Conservation (phyloP, 345 rosid species). For the Hypericum androsaemum region DNA sequence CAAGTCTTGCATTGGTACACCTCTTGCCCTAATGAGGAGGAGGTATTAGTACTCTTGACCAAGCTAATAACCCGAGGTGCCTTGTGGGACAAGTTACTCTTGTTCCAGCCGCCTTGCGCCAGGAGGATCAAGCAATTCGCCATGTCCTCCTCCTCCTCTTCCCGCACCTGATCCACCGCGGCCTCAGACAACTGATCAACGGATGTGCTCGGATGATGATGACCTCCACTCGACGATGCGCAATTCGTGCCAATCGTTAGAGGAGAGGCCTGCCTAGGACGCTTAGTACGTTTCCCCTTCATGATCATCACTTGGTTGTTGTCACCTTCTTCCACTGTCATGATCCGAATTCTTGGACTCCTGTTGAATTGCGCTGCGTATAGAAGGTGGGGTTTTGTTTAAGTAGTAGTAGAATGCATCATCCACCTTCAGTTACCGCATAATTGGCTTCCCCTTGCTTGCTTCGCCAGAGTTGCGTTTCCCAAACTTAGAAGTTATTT, state of each 20-base stretch:
- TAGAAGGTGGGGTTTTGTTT: slow-evolving; percentile 9
- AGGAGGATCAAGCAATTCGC: slow-evolving; percentile 27
- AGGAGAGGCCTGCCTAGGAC: slow-evolving; percentile 46
- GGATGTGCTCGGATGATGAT: slow-evolving; percentile 13
- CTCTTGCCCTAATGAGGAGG: neutral
- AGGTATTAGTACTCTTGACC: too few relatives aligned
- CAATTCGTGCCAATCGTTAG: slow-evolving; percentile 16
- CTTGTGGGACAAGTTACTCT: slow-evolving; percentile 1
- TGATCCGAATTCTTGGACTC: too few relatives aligned
- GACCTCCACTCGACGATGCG: too few relatives aligned
- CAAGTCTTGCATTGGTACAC: slow-evolving; percentile 23
- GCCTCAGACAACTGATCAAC: slow-evolving; percentile 33
- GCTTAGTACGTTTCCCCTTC: slow-evolving; percentile 75
- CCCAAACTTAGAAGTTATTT: slow-evolving; percentile 26
- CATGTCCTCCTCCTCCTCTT: slow-evolving; percentile 25
- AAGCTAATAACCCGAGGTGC: neutral
- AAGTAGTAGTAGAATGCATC: neutral
- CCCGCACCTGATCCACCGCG: slow-evolving; percentile 18
- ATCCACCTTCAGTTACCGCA: too few relatives aligned
- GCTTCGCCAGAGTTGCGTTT: slow-evolving; percentile 36
- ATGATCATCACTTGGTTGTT: slow-evolving; percentile 21
- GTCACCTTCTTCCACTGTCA: slow-evolving; percentile 26
- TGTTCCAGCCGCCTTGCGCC: slow-evolving; percentile 15
- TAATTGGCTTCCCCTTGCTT: too few relatives aligned
- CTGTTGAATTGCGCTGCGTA: too few relatives aligned